These are phyloP conservation scores for Saturnispora besseyi DNA, from an alignment of 805 yeast genomes.

Conservation along the genomic window DNA sequence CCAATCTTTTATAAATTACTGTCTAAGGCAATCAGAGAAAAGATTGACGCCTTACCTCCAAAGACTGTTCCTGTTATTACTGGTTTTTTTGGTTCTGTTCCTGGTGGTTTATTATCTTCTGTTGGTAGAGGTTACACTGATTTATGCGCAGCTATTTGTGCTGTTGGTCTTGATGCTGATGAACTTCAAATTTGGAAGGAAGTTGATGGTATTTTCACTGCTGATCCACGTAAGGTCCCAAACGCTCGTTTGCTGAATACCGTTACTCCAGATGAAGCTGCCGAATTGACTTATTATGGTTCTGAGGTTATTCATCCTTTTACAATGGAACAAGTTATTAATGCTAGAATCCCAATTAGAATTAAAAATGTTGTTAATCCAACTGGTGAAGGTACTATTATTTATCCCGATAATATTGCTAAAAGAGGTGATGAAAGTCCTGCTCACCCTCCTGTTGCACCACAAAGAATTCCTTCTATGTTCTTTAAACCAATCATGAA, in stretches of 20 bases:
- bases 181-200: conserved; percentile 98
- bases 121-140: conserved; percentile 98
- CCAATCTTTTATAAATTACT: conserved; percentile 52
- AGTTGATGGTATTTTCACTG: conserved; percentile 97
- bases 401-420: conserved; percentile 84
- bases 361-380: conserved; percentile 96
- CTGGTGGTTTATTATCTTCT: conserved; percentile 86
- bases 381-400: conserved; percentile 83
- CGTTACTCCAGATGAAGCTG: conserved; percentile 98
- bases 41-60: conserved; percentile 31
- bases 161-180: conserved; percentile 86
- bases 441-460: conserved; percentile 85
- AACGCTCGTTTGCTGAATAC: conserved; percentile 75
- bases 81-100: conserved; percentile 93
- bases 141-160: conserved; percentile 91
- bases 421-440: conserved; percentile 85
- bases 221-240: conserved; percentile 94
- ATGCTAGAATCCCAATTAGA: conserved; percentile 91
- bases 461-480: conserved; percentile 37
- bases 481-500: conserved; percentile 36
- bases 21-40: conserved; percentile 42
- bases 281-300: conserved; percentile 95
- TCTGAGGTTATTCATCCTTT: conserved; percentile 97
- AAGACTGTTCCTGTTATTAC: conserved; percentile 79
- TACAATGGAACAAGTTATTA: conserved; percentile 98